Conservation (phyloP, 2,329 filamentous ascomycete genomes). For the Fusarium veterinarium region DNA sequence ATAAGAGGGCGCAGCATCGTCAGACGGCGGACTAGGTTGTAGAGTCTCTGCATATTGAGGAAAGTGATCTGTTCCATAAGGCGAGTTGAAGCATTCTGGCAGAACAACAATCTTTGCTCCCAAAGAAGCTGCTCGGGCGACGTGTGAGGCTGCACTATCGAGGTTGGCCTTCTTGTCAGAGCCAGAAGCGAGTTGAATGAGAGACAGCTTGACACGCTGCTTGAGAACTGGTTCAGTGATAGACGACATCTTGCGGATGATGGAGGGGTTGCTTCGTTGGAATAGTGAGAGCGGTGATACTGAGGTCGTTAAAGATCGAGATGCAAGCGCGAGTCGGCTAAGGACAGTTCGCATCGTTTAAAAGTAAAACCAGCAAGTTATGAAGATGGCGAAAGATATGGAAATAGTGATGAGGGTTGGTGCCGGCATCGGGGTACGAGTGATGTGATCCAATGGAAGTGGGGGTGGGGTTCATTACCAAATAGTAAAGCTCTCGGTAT, state of each 20-base stretch:
- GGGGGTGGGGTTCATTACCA: slow-evolving; percentile 34
- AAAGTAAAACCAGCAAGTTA: background rate
- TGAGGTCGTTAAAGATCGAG: slow-evolving; percentile 27
- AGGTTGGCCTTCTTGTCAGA: slow-evolving; percentile 90
- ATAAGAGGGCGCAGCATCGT: slow-evolving; percentile 81
- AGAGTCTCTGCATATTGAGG: slow-evolving; percentile 91
- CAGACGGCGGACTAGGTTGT: slow-evolving; percentile 77
- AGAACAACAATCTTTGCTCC: slow-evolving; percentile 91
- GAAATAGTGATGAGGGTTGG: slow-evolving; percentile 5
- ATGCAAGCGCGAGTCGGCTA: slow-evolving; percentile 13
- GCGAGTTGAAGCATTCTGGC: slow-evolving; percentile 99
- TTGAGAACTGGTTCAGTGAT: slow-evolving; percentile 66
- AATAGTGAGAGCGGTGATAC: slow-evolving; percentile 30
- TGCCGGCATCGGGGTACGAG: slow-evolving; percentile 18
- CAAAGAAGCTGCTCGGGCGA: slow-evolving; percentile 79
- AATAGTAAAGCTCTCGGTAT: slow-evolving; percentile 7
- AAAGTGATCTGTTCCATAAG: slow-evolving; percentile 92
- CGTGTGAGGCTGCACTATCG: slow-evolving; percentile 80
- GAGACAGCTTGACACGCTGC: slow-evolving; percentile 81
- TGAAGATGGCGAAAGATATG: slow-evolving; percentile 4
- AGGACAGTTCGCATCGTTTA: slow-evolving; percentile 37
- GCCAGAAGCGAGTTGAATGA: slow-evolving; percentile 84
- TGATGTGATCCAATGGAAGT: slow-evolving; percentile 24
- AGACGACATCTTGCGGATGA: slow-evolving; percentile 52
- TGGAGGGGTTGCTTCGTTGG: slow-evolving; percentile 13